A percentile compares a stretch with the other conserved stretches of the same genome.
Conservation (phyloP, 2,329 filamentous ascomycete species). For the Phyllosticta citribraziliensis region DNA sequence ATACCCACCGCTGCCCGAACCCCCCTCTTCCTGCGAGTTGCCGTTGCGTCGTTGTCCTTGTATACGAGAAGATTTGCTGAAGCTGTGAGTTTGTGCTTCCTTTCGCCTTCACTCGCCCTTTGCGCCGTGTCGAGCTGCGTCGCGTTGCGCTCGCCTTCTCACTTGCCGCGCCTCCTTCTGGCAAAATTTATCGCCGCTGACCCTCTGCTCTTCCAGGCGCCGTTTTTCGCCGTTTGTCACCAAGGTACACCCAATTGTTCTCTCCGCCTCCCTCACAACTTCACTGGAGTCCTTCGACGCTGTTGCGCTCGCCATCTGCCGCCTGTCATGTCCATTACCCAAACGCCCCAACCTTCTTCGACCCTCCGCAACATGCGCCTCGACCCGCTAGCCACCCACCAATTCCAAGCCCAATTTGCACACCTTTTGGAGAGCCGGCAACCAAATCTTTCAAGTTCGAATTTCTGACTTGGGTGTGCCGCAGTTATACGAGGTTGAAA, state of each 20-base stretch:
- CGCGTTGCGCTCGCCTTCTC: constrained; percentile 7
- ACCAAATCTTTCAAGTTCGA: constrained; percentile 15
- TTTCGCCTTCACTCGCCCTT: constrained; percentile 6
- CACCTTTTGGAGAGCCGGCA: constrained; percentile 12
- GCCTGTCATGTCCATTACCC: background rate
- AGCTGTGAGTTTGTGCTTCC: background rate
- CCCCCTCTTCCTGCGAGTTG: background rate
- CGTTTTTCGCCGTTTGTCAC: constrained; percentile 21
- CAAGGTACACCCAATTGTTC: constrained; percentile 16
- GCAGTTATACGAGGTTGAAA: constrained; percentile 20
- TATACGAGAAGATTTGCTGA: constrained; percentile 5
- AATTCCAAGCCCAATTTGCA: background rate
- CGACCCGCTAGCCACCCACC: constrained; percentile 10
- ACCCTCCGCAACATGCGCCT: constrained; percentile 10
- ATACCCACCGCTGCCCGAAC: constrained; percentile 1
- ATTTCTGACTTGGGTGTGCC: constrained; percentile 14
- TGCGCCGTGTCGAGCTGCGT: background rate
- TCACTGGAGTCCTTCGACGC: background rate
- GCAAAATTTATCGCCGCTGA: constrained; percentile 18
- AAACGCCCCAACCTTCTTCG: background rate
- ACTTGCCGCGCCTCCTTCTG: constrained; percentile 11
- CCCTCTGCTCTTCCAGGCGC: constrained; percentile 20
- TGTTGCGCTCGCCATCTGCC: background rate
- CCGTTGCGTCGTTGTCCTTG: background rate
- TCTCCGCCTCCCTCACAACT: background rate